Conservation (phyloP, 2,329 filamentous ascomycete genomes). For the Diaporthe amygdali region DNA sequence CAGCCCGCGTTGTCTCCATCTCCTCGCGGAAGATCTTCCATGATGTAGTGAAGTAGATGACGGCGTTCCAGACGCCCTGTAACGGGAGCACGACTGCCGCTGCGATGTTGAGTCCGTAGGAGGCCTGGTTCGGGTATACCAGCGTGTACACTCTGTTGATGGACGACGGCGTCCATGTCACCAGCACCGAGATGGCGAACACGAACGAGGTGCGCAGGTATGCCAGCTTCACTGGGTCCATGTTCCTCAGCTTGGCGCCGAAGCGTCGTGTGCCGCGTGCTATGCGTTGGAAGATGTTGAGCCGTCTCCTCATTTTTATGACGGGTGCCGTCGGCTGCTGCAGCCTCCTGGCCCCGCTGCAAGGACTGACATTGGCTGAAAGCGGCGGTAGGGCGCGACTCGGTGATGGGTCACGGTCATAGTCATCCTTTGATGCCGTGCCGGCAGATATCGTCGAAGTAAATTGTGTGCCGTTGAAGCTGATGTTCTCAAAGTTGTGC, state of each 20-base stretch:
- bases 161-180: constrained; percentile 70
- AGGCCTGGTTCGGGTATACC: constrained; percentile 54
- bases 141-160: constrained; percentile 77
- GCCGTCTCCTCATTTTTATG: neutral
- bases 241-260: constrained; percentile 40
- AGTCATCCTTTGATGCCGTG: neutral
- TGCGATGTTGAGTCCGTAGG: constrained; percentile 71
- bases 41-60: constrained; percentile 77
- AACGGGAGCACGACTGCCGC: constrained; percentile 76
- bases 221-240: constrained; percentile 64
- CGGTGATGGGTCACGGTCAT: constrained; percentile 14
- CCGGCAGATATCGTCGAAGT: constrained; percentile 20
- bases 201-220: constrained; percentile 67
- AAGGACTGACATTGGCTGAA: neutral
- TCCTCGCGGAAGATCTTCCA: constrained; percentile 41
- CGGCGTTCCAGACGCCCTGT: constrained; percentile 81
- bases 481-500: constrained; percentile 16
- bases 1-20: constrained; percentile 18
- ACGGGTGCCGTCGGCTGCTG: neutral
- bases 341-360: neutral
- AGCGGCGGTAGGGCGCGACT: constrained; percentile 1
- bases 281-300: constrained; percentile 25
- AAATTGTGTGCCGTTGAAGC: constrained; percentile 24
- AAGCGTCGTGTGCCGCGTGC: constrained; percentile 27
- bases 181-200: constrained; percentile 64